Evolutionary conservation across 2,329 filamentous ascomycete species (phyloP).

Genomic region (Pseudogymnoascus sp.): DNA sequence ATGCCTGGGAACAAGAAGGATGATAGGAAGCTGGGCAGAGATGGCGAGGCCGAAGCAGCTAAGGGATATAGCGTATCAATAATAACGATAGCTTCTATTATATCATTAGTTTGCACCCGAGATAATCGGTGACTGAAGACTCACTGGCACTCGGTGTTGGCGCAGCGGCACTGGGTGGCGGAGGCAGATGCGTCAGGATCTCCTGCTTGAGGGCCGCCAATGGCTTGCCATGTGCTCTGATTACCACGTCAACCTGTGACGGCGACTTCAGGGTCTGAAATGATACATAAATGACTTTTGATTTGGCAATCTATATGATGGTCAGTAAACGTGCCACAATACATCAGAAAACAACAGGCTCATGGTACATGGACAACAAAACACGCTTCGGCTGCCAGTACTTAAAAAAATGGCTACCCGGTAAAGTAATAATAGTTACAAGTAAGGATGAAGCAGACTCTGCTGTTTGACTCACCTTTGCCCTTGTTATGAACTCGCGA

Average conservation of each 20-base stretch:
- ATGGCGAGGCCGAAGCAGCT: constrained; percentile 43
- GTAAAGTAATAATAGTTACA: not conserved
- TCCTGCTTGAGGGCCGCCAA: constrained; percentile 52
- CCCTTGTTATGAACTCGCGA: constrained; percentile 66
- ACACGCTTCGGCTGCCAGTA: not conserved
- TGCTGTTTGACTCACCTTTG: constrained; percentile 44
- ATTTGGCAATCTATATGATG: constrained; percentile 49
- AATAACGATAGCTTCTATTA: constrained; percentile 62
- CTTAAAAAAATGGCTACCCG: not conserved
- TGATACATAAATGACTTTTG: constrained; percentile 67
- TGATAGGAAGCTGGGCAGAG: constrained; percentile 62
- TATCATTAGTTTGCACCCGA: not conserved
- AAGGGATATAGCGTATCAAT: constrained; percentile 74
- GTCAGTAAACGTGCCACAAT: constrained; percentile 1
- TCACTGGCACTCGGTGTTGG: constrained; percentile 31
- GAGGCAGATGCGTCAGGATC: constrained; percentile 43
- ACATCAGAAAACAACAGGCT: not conserved
- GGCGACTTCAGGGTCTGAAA: constrained; percentile 61
- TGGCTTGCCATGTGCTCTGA: constrained; percentile 55
- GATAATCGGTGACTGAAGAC: constrained; percentile 16
- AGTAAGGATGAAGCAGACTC: not conserved
- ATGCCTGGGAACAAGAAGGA: constrained; percentile 59
- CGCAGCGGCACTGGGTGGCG: constrained; percentile 13
- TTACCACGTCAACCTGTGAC: constrained; percentile 57
- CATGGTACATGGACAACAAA: not conserved